A percentile compares a stretch with the other conserved stretches of the same genome.
These are phyloP conservation scores for Apiospora koreana DNA, from an alignment of 2,329 filamentous ascomycete genomes.

Conservation along the genomic window DNA sequence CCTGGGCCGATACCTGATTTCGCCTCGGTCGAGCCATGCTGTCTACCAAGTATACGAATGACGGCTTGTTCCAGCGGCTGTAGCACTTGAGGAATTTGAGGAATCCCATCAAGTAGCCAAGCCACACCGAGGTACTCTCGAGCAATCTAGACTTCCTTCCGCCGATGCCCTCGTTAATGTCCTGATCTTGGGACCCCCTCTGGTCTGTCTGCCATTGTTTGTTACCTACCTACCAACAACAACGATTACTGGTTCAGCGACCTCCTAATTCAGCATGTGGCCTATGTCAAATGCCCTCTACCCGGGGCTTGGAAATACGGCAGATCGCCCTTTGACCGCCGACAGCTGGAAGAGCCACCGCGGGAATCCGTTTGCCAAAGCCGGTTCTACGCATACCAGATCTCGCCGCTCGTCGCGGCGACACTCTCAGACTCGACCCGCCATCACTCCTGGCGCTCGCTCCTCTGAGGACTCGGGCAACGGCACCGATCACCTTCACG, in stretches of 20 bases:
- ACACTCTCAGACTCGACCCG: background rate
- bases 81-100: background rate
- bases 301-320: constrained; percentile 10
- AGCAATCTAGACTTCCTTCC: background rate
- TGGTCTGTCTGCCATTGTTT: background rate
- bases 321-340: constrained; percentile 8
- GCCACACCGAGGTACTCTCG: background rate
- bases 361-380: background rate
- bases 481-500: background rate
- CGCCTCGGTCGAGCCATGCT: background rate
- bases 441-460: background rate
- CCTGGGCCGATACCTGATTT: background rate
- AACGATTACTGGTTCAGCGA: background rate
- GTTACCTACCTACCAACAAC: background rate
- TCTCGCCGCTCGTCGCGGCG: background rate
- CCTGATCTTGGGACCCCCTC: background rate
- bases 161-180: background rate
- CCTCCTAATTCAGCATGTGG: constrained; percentile 5
- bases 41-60: background rate
- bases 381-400: background rate
- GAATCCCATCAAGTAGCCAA: background rate
- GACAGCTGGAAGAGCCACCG: constrained; percentile 7
- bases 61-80: background rate
- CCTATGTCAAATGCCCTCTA: constrained; percentile 16
- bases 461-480: background rate